phyloP scores from a whole-genome alignment of 345 rosid species.

The Eucalyptus urophylla region DNA sequence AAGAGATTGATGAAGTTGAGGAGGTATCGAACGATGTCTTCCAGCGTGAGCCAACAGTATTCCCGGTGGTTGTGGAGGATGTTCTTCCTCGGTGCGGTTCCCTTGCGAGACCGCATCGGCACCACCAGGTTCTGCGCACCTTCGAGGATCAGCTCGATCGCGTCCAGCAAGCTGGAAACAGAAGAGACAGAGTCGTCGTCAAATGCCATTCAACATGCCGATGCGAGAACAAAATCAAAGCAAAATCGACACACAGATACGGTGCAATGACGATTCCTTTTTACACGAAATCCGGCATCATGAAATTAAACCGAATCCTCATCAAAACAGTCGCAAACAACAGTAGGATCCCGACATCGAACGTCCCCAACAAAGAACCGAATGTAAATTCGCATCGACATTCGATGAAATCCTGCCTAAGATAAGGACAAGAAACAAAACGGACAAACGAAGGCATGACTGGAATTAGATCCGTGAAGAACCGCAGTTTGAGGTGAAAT shows the following conservation, averaged over 20 bases:
- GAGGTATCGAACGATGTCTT: constrained; percentile 47
- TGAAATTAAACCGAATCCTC: background rate
- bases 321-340: background rate
- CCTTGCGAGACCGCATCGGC: constrained; percentile 6
- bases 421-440: background rate
- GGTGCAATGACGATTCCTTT: background rate
- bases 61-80: constrained; percentile 27
- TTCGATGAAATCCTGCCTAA: background rate
- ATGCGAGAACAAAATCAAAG: background rate
- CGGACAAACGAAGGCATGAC: background rate
- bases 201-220: background rate
- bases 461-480: background rate
- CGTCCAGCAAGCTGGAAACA: constrained; percentile 41
- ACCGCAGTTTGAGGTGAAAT: background rate
- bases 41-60: constrained; percentile 60
- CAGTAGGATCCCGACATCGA: background rate
- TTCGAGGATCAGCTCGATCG: constrained; percentile 32
- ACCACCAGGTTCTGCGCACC: constrained; percentile 54
- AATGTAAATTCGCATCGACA: background rate
- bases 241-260: background rate
- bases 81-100: constrained; percentile 7
- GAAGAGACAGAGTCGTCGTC: background rate
- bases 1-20: constrained; percentile 38
- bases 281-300: background rate
- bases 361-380: background rate